A percentile compares a stretch with the other conserved stretches of the same genome.
Evolutionary conservation across 805 yeast species (phyloP).

Genomic region (Candida caryicola): DNA sequence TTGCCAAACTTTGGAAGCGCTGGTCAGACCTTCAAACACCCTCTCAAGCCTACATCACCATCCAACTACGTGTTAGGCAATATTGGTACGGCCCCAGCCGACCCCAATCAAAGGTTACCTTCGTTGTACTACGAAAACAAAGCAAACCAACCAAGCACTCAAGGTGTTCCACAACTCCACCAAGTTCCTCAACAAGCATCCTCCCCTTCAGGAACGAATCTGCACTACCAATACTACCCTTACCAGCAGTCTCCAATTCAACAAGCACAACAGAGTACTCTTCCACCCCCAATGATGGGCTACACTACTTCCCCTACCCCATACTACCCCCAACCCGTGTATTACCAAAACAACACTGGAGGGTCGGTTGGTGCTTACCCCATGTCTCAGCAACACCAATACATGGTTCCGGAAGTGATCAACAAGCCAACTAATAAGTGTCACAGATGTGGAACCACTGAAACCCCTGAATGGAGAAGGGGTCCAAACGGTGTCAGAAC

Average conservation of each 20-base stretch:
- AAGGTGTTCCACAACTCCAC: constrained; percentile 6
- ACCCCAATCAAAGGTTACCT: constrained; percentile 7
- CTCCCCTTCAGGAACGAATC: constrained; percentile 8
- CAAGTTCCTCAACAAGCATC: constrained; percentile 2
- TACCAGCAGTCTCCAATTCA: constrained; percentile 7
- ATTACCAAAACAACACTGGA: constrained; percentile 4
- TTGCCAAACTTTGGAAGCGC: constrained; percentile 5
- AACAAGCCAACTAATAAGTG: constrained; percentile 37
- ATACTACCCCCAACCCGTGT: constrained; percentile 12
- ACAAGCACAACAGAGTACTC: background rate
- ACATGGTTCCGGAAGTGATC: constrained; percentile 30
- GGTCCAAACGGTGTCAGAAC: constrained; percentile 47
- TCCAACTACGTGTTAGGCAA: constrained; percentile 11
- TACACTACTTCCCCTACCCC: constrained; percentile 8
- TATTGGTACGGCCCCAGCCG: constrained; percentile 1
- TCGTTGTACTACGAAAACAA: constrained; percentile 5
- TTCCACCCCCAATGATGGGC: constrained; percentile 1
- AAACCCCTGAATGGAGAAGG: constrained; percentile 45
- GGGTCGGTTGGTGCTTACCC: constrained; percentile 6
- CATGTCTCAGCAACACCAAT: constrained; percentile 13
- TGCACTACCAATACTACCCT: constrained; percentile 12
- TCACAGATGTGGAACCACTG: constrained; percentile 46
- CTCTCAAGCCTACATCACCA: constrained; percentile 5
- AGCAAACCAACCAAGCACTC: background rate
- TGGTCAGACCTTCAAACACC: constrained; percentile 4